Evolutionary conservation across 192 early-diverging fungal genomes (phyloP), one percentile per base, ranked within the genome.

Genomic region (Dissophora ornata): DNA sequence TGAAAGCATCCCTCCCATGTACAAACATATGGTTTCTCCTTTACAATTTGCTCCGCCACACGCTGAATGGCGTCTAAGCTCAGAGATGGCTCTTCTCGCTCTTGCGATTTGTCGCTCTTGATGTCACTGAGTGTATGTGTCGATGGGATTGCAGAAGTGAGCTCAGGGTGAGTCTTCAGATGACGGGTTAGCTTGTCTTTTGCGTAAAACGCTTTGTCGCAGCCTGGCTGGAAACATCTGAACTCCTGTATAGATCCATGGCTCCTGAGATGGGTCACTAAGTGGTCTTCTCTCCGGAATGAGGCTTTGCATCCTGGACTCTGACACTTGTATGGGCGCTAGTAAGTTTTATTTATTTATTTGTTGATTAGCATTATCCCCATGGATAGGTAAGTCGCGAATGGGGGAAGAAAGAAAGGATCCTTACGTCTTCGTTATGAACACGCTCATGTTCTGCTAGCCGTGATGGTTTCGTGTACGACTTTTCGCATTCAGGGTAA

Each of bases 301-400:
- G 81, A 24, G 24, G 80, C 71, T 22, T 22, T 53, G 40, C 83
- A 85, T 41, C 57, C 70, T 21, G 67, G 61, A 7, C 62, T 19
- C 2, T 57, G 60, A 42, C 83, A 85, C 21, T 56, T 56, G 53
- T 50, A 85, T 21, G 83, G 83, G 12, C 81, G 73, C 83, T 85
- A 62, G 13, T 33, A 3, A 34, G 24, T 28, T 48, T 40, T 21
- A 8, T 46, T 22, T 40, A 3, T 25, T 19, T 18, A n/a, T 45
- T 25, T 24, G 8, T 36, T 16, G 18, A 26, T 60, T 38, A 13
- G 13, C 36, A 38, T 38, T 38, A 38, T 38, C 13, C n/a, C n/a
- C n/a, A n/a, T n/a, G n/a, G n/a, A n/a, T n/a, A n/a, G n/a, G 28
- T 25, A 11, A 16, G 11, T 41, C 28, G 15, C 29, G 46, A n/a